Evolutionary conservation across 1,284 basidiomycete genomes (phyloP), one percentile per base, ranked within the genome.

Genomic region (Sphagnurus paluster): DNA sequence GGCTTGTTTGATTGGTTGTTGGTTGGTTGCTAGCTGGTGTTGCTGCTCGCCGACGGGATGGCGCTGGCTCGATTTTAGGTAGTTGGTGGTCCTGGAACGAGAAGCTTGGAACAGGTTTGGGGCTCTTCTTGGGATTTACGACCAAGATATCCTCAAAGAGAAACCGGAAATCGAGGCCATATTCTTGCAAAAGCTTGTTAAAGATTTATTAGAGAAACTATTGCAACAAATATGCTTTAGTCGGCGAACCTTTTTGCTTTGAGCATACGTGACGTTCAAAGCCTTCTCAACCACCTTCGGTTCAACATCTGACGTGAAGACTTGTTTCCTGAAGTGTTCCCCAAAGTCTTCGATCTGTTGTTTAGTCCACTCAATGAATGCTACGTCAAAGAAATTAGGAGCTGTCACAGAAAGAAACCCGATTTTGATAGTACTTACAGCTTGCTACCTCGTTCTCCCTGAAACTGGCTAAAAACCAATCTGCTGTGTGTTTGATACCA

Each of bases 381-480:
- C 93, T 94, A 49, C 17, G 9, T 44, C 13, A 33, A 46, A 42
- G 28, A 3, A 30, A 14, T 7, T 13, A 30, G 3, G 28, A n/a
- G n/a, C n/a, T n/a, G n/a, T n/a, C n/a, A n/a, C n/a, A n/a, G n/a
- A 43, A 55, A 30, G 41, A 16, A 23, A n/a, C 17, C 11, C 24
- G 21, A n/a, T n/a, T n/a, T n/a, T n/a, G 49, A 30, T 17, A 34
- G 42, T 5, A 72, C 89, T 56, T 58, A 93, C 93, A 80, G 45
- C 92, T 95, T 0, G 95, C 90, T 60, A 94, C 92, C 51, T 90
- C 84, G 60, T 94, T 93, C 65, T 98, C 95, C 65, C 87, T 92
- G 69, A 98, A 99, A 39, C 93, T 95, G 1, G 86, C 86, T 62
- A 98, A 78, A 67, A 93, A 99, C 97, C 96, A 99, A 66, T 99